Evolutionary conservation across 164 flowering plant species (phyloP), one percentile per base, ranked within the genome.

Genomic region (Chloranthus sessilifolius): DNA sequence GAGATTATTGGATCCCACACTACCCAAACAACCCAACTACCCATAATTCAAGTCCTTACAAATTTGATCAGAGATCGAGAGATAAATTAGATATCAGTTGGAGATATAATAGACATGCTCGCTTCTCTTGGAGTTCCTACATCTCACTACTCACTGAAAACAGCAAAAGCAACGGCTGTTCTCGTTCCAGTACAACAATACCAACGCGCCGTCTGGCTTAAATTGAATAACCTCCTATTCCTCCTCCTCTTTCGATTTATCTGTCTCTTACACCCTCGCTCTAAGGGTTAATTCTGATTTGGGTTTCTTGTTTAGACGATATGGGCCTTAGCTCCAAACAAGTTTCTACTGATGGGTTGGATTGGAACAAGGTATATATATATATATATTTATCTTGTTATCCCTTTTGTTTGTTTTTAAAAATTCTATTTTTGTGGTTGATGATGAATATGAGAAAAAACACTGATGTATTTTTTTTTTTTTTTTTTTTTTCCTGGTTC

Each of bases 281-380:
- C 71, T 38, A 74, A 67, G 53, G 71, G 73, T 41, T 60, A 58
- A 60, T 22, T 16, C 8, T 8, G 42, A 2, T 56, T 33, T 15
- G n/a, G 17, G 31, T 31, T 19, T 30, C 21, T 36, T 11, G 15
- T 48, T 27, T 15, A 30, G 33, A 55, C 44, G n/a, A n/a, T n/a
- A 84, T 84, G 94, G 94, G 78, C 15, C 68, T 81, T 69, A 75
- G 80, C 46, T 59, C 71, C 1, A 78, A 84, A 43, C 75, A 74
- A 63, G 80, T 74, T 27, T 64, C 81, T 0, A 41, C 43, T 8
- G 74, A 77, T 33, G 69, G 67, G 19, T 50, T 71, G 3, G 77
- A 67, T 52, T 82, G 81, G 83, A n/a, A 40, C 0, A 30, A 47
- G 38, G 52, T 47, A 47, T 7, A 5, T 19, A 4, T n/a, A n/a